Conservation (phyloP, 1,139 yeast genomes). For the Sugiyamaella japonica region DNA sequence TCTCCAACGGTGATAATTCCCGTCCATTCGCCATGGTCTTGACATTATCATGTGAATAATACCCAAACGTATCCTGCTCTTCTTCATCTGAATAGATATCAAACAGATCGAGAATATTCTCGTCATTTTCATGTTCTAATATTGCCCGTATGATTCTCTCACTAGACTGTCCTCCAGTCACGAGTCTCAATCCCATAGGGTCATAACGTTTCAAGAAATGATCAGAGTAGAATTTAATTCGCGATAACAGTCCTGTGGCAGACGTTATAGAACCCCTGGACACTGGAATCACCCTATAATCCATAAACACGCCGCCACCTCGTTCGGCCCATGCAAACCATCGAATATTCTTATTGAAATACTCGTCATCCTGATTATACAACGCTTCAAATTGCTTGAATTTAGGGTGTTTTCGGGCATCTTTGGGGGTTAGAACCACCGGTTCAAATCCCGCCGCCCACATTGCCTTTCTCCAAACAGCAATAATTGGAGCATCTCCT, state of each 20-base stretch:
- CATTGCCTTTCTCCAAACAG: conserved; percentile 38
- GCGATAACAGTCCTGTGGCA: conserved; percentile 16
- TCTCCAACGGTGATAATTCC: conserved; percentile 21
- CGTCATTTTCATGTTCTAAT: conserved; percentile 22
- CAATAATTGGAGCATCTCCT: conserved; percentile 24
- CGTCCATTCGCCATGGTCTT: conserved; percentile 23
- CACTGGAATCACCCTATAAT: conserved; percentile 34
- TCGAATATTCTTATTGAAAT: conserved; percentile 18
- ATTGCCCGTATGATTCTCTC: conserved; percentile 20
- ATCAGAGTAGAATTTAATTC: conserved; percentile 21
- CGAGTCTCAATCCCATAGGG: conserved; percentile 24
- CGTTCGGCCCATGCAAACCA: conserved; percentile 36
- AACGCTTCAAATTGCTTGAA: conserved; percentile 24
- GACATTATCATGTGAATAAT: conserved; percentile 28
- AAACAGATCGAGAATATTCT: conserved; percentile 20
- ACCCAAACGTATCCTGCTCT: conserved; percentile 30
- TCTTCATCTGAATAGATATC: conserved; percentile 22
- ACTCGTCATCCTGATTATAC: conserved; percentile 9
- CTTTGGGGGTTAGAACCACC: conserved; percentile 29
- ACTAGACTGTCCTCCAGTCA: conserved; percentile 19
- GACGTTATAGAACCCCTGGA: conserved; percentile 15
- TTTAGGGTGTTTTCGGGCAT: conserved; percentile 28
- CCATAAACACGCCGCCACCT: conserved; percentile 36
- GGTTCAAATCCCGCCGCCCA: conserved; percentile 40
- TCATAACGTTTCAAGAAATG: conserved; percentile 22